phyloP scores from a whole-genome alignment of 805 yeast species.

The Hanseniaspora valbyensis region DNA sequence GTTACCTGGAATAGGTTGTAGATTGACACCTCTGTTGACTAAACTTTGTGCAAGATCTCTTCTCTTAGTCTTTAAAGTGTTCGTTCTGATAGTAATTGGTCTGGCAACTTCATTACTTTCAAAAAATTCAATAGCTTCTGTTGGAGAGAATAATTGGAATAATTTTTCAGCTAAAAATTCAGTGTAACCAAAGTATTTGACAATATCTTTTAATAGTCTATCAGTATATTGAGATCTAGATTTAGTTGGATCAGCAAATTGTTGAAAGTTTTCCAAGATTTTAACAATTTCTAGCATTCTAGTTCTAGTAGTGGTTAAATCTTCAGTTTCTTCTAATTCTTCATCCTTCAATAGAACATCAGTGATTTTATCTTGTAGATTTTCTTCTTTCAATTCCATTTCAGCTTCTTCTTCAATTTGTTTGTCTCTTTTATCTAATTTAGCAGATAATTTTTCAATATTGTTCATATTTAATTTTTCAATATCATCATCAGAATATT shows the following conservation, averaged over 20 bases:
- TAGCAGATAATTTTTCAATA: constrained; percentile 66
- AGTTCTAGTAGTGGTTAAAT: constrained; percentile 72
- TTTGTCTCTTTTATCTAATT: constrained; percentile 50
- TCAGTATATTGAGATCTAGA: constrained; percentile 74
- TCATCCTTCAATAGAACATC: constrained; percentile 60
- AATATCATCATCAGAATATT: constrained; percentile 40
- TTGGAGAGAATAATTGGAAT: constrained; percentile 80
- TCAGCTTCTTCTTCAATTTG: constrained; percentile 54
- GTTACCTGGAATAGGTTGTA: constrained; percentile 81
- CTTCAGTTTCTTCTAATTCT: constrained; percentile 49
- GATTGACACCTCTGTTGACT: constrained; percentile 91
- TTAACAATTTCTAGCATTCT: constrained; percentile 92
- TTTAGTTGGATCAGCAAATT: constrained; percentile 70
- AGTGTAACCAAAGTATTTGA: constrained; percentile 88
- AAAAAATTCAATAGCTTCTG: constrained; percentile 95
- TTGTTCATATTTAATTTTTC: constrained; percentile 67
- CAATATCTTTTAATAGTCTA: constrained; percentile 72
- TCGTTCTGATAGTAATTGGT: constrained; percentile 96
- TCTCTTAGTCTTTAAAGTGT: constrained; percentile 86
- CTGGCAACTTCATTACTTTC: constrained; percentile 97
- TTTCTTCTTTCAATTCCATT: constrained; percentile 47
- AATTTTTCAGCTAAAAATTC: constrained; percentile 87
- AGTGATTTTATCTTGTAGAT: constrained; percentile 56
- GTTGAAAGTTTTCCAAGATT: constrained; percentile 82
- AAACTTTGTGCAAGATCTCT: constrained; percentile 90